These are phyloP conservation scores for Colletotrichum tropicale DNA, from an alignment of 2,329 filamentous ascomycete species.

Conservation along the genomic window DNA sequence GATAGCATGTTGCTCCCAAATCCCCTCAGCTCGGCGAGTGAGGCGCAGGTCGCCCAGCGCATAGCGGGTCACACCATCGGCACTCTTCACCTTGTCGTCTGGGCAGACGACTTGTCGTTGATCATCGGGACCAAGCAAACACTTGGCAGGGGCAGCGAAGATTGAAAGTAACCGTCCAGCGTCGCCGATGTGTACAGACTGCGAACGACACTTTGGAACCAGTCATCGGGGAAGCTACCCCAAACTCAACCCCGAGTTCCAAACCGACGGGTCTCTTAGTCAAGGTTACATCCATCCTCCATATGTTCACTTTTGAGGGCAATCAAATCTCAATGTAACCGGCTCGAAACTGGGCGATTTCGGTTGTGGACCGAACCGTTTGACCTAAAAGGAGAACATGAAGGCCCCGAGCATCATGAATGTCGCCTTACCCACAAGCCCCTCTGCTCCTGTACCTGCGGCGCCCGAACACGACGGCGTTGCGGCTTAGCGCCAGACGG, in stretches of 20 bases:
- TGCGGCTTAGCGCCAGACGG: neutral
- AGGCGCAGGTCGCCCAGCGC: conserved; percentile 10
- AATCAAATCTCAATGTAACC: neutral
- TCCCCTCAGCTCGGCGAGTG: conserved; percentile 1
- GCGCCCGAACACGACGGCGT: neutral
- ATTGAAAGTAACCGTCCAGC: neutral
- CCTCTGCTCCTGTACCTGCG: neutral
- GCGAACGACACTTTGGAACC: neutral
- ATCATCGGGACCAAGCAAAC: neutral
- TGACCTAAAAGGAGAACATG: neutral
- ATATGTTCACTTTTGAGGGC: neutral
- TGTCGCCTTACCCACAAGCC: neutral
- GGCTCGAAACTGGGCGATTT: neutral
- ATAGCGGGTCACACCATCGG: neutral
- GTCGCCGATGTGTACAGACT: neutral
- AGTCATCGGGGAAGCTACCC: neutral
- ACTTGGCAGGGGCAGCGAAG: neutral
- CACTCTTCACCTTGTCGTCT: neutral
- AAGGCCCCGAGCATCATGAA: neutral
- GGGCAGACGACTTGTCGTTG: neutral
- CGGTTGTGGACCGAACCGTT: neutral
- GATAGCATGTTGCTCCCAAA: neutral
- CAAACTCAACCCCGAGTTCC: neutral
- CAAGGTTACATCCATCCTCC: neutral
- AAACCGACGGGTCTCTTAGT: neutral